Evolutionary conservation across 2,329 filamentous ascomycete species (phyloP).

Genomic region (Thielaviopsis cerberus): DNA sequence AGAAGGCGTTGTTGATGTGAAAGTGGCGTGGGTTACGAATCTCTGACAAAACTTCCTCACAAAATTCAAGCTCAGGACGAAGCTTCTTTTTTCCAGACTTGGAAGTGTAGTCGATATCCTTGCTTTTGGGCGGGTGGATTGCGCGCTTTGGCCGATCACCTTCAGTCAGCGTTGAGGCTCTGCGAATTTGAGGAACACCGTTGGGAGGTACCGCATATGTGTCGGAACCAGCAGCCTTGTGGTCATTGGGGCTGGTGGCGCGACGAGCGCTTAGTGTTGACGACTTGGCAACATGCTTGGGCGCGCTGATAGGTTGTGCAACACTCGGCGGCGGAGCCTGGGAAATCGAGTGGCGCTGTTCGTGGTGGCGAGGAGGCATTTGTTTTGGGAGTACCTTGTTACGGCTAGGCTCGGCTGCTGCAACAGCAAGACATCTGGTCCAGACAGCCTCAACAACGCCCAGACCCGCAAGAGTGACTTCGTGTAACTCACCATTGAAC

Average conservation of each 20-base stretch:
- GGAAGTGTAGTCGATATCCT: constrained; percentile 72
- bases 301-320: constrained; percentile 1
- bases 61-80: constrained; percentile 76
- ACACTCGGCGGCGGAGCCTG: constrained; percentile 13
- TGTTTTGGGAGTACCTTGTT: constrained; percentile 32
- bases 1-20: constrained; percentile 52
- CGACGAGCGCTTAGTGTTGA: constrained; percentile 6
- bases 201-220: constrained; percentile 60
- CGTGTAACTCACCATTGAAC: constrained; percentile 70
- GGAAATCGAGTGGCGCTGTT: constrained; percentile 23
- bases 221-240: constrained; percentile 26
- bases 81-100: constrained; percentile 74
- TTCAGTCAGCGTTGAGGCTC: constrained; percentile 62
- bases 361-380: constrained; percentile 27
- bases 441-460: constrained; percentile 38
- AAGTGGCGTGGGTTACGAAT: constrained; percentile 57
- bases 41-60: constrained; percentile 62
- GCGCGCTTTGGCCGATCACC: constrained; percentile 75
- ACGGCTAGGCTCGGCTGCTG: constrained; percentile 32
- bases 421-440: constrained; percentile 25
- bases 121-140: constrained; percentile 76
- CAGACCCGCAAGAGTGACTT: constrained; percentile 42
- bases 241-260: constrained; percentile 26
- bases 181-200: constrained; percentile 64
- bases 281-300: constrained; percentile 22